Percentiles rank a stretch among this genome's conserved stretches.
phyloP scores from a whole-genome alignment of 1,284 basidiomycete species.

The Heterobasidion annosum region DNA sequence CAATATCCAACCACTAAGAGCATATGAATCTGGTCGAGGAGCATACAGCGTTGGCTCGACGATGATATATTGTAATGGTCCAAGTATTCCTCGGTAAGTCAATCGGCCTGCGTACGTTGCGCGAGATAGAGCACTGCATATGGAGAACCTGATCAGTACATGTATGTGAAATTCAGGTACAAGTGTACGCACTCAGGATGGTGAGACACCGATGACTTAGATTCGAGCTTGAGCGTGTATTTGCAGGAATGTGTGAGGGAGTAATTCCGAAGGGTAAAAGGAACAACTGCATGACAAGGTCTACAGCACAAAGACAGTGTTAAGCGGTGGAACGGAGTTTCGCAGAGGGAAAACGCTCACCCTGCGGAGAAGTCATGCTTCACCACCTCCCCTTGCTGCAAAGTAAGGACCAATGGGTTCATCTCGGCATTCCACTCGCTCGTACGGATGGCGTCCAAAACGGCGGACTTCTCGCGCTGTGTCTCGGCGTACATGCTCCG shows the following conservation, averaged over 20 bases:
- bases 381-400: slow-evolving; percentile 31
- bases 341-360: slow-evolving; percentile 24
- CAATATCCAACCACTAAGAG: slow-evolving; percentile 51
- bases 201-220: slow-evolving; percentile 16
- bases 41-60: slow-evolving; percentile 46
- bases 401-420: slow-evolving; percentile 55
- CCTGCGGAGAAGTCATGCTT: slow-evolving; percentile 60
- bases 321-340: neutral
- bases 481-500: slow-evolving; percentile 89
- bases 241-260: slow-evolving; percentile 50
- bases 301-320: slow-evolving; percentile 25
- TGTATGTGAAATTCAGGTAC: neutral
- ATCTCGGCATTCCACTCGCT: slow-evolving; percentile 76
- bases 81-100: slow-evolving; percentile 46
- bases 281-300: slow-evolving; percentile 43
- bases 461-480: slow-evolving; percentile 54
- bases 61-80: slow-evolving; percentile 33
- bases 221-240: slow-evolving; percentile 41
- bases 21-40: slow-evolving; percentile 57
- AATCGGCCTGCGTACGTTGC: slow-evolving; percentile 52
- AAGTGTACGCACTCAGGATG: slow-evolving; percentile 27
- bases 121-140: slow-evolving; percentile 29
- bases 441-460: slow-evolving; percentile 56
- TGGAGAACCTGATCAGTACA: neutral
- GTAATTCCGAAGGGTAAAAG: slow-evolving; percentile 59